Evolutionary conservation across 2,329 filamentous ascomycete species (phyloP), one percentile per base, ranked within the genome.

Genomic region (Calonectria hongkongensis): DNA sequence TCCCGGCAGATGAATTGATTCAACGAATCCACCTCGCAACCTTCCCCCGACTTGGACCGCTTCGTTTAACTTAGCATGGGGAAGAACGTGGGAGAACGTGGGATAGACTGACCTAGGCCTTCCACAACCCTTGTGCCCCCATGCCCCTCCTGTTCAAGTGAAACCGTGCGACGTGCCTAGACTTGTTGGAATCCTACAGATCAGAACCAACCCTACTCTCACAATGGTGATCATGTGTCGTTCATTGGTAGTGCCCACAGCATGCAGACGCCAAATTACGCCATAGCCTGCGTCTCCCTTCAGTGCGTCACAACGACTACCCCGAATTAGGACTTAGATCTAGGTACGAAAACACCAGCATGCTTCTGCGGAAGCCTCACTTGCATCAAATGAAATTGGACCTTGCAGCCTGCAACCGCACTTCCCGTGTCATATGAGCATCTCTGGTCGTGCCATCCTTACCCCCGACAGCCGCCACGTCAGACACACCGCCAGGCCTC

Each of bases 371-470:
- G 54, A 41, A 27, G 21, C 21, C 48, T 51, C 48, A 30, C 48
- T 51, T n/a, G 27, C 48, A n/a, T 51, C 48, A 28, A 28, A 51
- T 3, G 33, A 60, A 30, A 41, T 41, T 60, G 54, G 54, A 41
- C 54, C 54, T 60, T 60, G 54, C 54, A 60, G 33, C 33, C 33
- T 13, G 54, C 54, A 60, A 39, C 3, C 10, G 25, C 13, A 18
- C 54, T 60, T 60, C 33, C 54, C 54, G 54, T 60, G 54, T 60
- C 54, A 41, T 41, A 41, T 60, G 54, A 60, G 54, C 54, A 60
- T 5, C 54, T 60, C 54, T 41, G 54, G 33, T 60, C 54, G 36
- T 60, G 54, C 54, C 54, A 60, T 60, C 33, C 54, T 60, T 60
- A 39, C 36, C 33, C 33, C 51, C 54, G 33, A 60, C 54, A 21